These are phyloP conservation scores for Cicer bijugum DNA, from an alignment of 306 rosid genomes.

Conservation along the genomic window DNA sequence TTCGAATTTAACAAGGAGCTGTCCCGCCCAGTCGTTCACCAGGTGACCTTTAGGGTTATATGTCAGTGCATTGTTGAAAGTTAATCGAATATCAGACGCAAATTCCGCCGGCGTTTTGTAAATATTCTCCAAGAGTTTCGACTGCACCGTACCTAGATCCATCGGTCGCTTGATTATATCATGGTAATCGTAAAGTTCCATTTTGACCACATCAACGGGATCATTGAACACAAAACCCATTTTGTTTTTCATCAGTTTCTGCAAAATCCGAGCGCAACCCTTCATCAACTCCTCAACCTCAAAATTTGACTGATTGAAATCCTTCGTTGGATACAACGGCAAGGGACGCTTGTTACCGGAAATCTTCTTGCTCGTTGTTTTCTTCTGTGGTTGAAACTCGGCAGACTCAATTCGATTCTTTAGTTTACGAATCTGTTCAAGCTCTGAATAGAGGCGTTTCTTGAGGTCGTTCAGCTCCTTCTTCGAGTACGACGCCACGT, in stretches of 20 bases:
- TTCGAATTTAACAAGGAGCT: slow-evolving; percentile 64
- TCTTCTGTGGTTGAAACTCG: slow-evolving; percentile 56
- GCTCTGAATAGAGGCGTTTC: slow-evolving; percentile 60
- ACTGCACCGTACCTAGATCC: slow-evolving; percentile 91
- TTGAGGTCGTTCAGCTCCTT: slow-evolving; percentile 75
- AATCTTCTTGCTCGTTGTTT: slow-evolving; percentile 59
- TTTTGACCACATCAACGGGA: slow-evolving; percentile 56
- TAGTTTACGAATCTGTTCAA: slow-evolving; percentile 73
- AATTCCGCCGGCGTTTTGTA: slow-evolving; percentile 68
- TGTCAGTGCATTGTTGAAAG: slow-evolving; percentile 77
- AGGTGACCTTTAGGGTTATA: slow-evolving; percentile 88
- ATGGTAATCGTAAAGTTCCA: slow-evolving; percentile 83
- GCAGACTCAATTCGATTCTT: slow-evolving; percentile 63
- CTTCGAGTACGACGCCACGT: slow-evolving; percentile 55
- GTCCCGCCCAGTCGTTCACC: slow-evolving; percentile 65
- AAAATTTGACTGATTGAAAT: slow-evolving; percentile 62
- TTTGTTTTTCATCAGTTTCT: slow-evolving; percentile 82
- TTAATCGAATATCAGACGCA: slow-evolving; percentile 72
- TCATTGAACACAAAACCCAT: slow-evolving; percentile 62
- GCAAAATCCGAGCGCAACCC: slow-evolving; percentile 67
- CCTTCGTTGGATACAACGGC: slow-evolving; percentile 38
- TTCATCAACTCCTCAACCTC: slow-evolving; percentile 62
- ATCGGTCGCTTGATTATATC: slow-evolving; percentile 83
- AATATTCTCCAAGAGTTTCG: slow-evolving; percentile 53
- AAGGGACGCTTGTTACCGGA: slow-evolving; percentile 72